Percentiles rank a stretch among this genome's conserved stretches.
phyloP scores from a whole-genome alignment of 495 filamentous ascomycete genomes.

The Xanthoparmelia taractica region DNA sequence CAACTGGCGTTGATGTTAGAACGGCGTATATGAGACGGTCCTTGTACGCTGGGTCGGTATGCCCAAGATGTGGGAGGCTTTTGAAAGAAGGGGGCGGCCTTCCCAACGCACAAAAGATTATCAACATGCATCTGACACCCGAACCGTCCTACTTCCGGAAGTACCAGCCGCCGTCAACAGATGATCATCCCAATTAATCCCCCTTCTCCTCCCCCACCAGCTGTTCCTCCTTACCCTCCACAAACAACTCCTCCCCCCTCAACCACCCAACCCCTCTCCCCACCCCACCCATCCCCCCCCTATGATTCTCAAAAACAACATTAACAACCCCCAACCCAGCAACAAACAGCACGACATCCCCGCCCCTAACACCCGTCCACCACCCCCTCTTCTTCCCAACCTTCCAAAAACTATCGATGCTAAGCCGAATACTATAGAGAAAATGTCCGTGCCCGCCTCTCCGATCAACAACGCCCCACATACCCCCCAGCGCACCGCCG shows the following conservation, averaged over 20 bases:
- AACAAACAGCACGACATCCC: slow-evolving; percentile 78
- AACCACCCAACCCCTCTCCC: slow-evolving; percentile 68
- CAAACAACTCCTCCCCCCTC: slow-evolving; percentile 58
- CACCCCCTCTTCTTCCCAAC: slow-evolving; percentile 76
- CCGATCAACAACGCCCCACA: slow-evolving; percentile 67
- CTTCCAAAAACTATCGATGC: slow-evolving; percentile 80
- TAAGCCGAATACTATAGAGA: slow-evolving; percentile 62
- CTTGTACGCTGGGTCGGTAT: too few relatives aligned
- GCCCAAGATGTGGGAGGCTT: too few relatives aligned
- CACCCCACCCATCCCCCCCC: slow-evolving; percentile 55
- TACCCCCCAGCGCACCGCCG: slow-evolving; percentile 73
- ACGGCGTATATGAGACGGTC: too few relatives aligned
- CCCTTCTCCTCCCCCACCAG: slow-evolving; percentile 31
- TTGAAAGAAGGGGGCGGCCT: background rate
- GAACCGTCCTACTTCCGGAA: background rate
- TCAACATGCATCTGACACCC: too few relatives aligned
- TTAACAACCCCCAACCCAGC: slow-evolving; percentile 68
- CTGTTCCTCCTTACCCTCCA: slow-evolving; percentile 38
- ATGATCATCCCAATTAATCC: slow-evolving; percentile 17
- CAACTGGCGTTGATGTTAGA: too few relatives aligned
- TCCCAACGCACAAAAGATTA: background rate
- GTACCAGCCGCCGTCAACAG: background rate
- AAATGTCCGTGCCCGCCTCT: slow-evolving; percentile 39
- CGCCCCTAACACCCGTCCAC: slow-evolving; percentile 72
- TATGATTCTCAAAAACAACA: slow-evolving; percentile 65